Evolutionary conservation across 1,139 yeast genomes (phyloP).

Genomic region (Candida sp.): DNA sequence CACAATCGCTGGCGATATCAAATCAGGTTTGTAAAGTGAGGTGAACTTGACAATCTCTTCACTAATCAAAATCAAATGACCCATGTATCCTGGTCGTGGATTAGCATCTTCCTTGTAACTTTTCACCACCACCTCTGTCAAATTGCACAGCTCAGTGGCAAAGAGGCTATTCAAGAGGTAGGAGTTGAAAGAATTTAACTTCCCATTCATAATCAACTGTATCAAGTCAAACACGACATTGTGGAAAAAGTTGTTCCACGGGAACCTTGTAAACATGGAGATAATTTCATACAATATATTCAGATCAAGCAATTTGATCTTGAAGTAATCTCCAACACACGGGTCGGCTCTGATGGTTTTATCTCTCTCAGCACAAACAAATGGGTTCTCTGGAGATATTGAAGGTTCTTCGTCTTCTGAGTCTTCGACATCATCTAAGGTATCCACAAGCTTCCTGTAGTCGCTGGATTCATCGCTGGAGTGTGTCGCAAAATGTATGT

Average conservation of each 20-base stretch:
- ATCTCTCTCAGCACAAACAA: slow-evolving; percentile 46
- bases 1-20: slow-evolving; percentile 48
- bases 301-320: slow-evolving; percentile 47
- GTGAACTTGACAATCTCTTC: slow-evolving; percentile 56
- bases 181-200: slow-evolving; percentile 51
- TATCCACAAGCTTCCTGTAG: slow-evolving; percentile 18
- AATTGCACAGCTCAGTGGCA: slow-evolving; percentile 25
- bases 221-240: slow-evolving; percentile 54
- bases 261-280: slow-evolving; percentile 40
- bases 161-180: no score
- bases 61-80: slow-evolving; percentile 49
- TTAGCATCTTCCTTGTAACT: slow-evolving; percentile 28
- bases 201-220: slow-evolving; percentile 54
- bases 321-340: slow-evolving; percentile 49
- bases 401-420: slow-evolving; percentile 53
- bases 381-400: slow-evolving; percentile 51
- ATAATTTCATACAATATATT: slow-evolving; percentile 37
- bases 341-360: slow-evolving; percentile 35
- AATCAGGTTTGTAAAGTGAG: slow-evolving; percentile 51
- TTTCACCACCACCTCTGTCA: slow-evolving; percentile 37
- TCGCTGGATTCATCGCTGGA: slow-evolving; percentile 10
- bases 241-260: slow-evolving; percentile 56
- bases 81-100: slow-evolving; percentile 52
- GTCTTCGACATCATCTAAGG: slow-evolving; percentile 33
- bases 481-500: slow-evolving; percentile 23